These are phyloP conservation scores for Stachybotrys echinatus DNA, from an alignment of 2,329 filamentous ascomycete genomes.

Conservation along the genomic window DNA sequence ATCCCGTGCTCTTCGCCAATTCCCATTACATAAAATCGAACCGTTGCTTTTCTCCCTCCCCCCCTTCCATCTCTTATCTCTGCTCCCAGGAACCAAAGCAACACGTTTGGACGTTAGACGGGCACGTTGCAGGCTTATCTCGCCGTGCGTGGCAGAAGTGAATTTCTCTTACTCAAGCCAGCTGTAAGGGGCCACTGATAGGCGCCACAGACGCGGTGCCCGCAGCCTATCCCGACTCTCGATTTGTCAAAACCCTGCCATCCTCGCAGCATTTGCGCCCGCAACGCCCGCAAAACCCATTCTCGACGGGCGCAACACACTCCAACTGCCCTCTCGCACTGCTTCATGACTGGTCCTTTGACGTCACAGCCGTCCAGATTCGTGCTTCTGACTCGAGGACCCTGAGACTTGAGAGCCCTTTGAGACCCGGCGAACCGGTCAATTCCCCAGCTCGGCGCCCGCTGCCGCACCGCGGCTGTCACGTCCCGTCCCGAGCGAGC, in stretches of 20 bases:
- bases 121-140: constrained; percentile 25
- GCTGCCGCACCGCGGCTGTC: constrained; percentile 31
- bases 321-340: constrained; percentile 15
- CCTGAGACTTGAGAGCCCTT: constrained; percentile 15
- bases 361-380: not conserved
- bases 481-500: constrained; percentile 16
- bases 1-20: constrained; percentile 12
- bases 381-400: constrained; percentile 10
- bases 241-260: constrained; percentile 19
- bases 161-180: constrained; percentile 21
- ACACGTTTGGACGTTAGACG: constrained; percentile 9
- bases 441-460: constrained; percentile 29
- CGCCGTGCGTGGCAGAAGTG: constrained; percentile 9
- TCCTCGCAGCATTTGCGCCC: constrained; percentile 24
- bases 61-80: constrained; percentile 21
- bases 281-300: constrained; percentile 28
- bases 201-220: constrained; percentile 19
- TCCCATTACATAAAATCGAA: constrained; percentile 35
- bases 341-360: constrained; percentile 9
- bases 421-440: constrained; percentile 16
- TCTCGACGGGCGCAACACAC: constrained; percentile 26
- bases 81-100: constrained; percentile 18
- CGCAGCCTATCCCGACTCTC: constrained; percentile 14
- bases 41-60: constrained; percentile 19
- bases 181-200: constrained; percentile 12